Percentiles rank a stretch among this genome's conserved stretches.
Conservation (phyloP, 2,329 filamentous ascomycete species). For the Huntiella moniliformis region DNA sequence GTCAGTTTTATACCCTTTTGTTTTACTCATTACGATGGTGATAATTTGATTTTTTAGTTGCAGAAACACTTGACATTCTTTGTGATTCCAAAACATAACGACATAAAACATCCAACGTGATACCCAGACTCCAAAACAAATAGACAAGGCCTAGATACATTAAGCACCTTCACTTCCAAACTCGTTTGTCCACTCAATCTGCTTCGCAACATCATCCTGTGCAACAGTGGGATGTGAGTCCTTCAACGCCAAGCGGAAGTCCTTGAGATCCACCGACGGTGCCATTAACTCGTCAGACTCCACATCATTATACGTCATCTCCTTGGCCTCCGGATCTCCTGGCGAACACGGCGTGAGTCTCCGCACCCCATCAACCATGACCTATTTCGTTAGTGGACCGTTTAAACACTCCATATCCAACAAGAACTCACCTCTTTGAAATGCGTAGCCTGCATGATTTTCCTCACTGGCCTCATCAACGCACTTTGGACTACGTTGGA, state of each 20-base stretch:
- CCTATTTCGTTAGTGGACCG: slow-evolving; percentile 26
- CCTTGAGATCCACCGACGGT: slow-evolving; percentile 69
- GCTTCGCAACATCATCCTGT: slow-evolving; percentile 62
- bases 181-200: slow-evolving; percentile 85
- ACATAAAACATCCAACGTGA: too few relatives aligned
- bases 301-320: slow-evolving; percentile 87
- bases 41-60: too few relatives aligned
- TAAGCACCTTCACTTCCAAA: slow-evolving; percentile 76
- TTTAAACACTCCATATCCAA: too few relatives aligned
- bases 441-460: slow-evolving; percentile 93
- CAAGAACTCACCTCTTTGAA: slow-evolving; percentile 61
- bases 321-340: slow-evolving; percentile 64
- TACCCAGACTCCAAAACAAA: too few relatives aligned
- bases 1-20: too few relatives aligned
- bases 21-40: too few relatives aligned
- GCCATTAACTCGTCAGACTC: slow-evolving; percentile 71
- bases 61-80: too few relatives aligned
- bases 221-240: slow-evolving; percentile 80
- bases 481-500: slow-evolving; percentile 89
- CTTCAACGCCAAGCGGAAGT: slow-evolving; percentile 85
- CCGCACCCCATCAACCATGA: slow-evolving; percentile 45
- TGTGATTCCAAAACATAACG: too few relatives aligned
- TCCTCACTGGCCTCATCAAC: slow-evolving; percentile 89
- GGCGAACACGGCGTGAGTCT: slow-evolving; percentile 85
- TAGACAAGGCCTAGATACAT: slow-evolving; percentile 4